These are phyloP conservation scores for Inga laurina DNA, from an alignment of 306 rosid genomes.

Conservation along the genomic window DNA sequence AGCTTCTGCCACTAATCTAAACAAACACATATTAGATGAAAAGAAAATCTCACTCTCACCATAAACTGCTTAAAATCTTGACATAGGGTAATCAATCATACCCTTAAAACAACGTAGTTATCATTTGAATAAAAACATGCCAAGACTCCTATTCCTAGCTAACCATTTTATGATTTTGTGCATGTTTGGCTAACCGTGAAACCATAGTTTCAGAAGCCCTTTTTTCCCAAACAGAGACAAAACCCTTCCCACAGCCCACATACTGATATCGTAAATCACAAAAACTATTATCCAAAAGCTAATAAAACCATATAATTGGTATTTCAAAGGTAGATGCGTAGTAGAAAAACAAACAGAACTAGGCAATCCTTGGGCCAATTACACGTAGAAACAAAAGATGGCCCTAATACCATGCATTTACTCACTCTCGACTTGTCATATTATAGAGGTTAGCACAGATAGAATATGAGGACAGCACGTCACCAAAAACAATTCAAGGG, in stretches of 20 bases:
- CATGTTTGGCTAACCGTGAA: no score
- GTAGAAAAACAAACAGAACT: background rate
- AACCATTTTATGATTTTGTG: background rate
- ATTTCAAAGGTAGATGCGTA: background rate
- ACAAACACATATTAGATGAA: no score
- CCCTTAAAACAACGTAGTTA: background rate
- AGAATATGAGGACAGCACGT: background rate
- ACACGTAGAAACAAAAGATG: background rate
- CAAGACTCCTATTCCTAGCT: background rate
- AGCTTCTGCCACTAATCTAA: no score
- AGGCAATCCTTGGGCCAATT: no score
- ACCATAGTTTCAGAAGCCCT: no score
- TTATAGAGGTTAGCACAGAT: background rate
- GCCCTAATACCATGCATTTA: background rate
- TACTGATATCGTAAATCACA: no score
- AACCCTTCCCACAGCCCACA: no score
- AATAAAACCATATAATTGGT: background rate
- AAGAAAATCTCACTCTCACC: no score
- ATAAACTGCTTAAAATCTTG: background rate
- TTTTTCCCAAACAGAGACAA: no score
- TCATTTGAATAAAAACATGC: background rate
- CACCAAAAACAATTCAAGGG: background rate
- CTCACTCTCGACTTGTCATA: background rate
- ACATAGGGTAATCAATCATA: background rate
- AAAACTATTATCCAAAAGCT: no score